phyloP scores from a whole-genome alignment of 2,329 filamentous ascomycete genomes.

The Fonsecaea erecta region DNA sequence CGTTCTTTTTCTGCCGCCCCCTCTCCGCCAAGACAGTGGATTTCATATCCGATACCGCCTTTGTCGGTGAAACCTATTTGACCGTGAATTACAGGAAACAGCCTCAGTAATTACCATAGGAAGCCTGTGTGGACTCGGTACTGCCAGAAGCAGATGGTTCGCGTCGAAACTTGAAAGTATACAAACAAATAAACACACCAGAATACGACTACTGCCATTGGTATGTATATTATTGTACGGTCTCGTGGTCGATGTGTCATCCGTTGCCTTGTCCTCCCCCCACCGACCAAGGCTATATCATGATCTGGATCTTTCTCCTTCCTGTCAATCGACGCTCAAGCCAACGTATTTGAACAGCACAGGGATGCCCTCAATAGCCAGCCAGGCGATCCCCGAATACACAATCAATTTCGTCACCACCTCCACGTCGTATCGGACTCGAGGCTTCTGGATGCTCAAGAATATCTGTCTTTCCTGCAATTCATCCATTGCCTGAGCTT shows the following conservation, averaged over 20 bases:
- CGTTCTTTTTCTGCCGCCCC: background rate
- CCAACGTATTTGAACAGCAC: slow-evolving; percentile 65
- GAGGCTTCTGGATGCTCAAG: slow-evolving; percentile 77
- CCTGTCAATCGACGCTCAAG: slow-evolving; percentile 28
- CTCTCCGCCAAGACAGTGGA: background rate
- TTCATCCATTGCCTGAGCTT: slow-evolving; percentile 39
- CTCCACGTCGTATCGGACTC: slow-evolving; percentile 96
- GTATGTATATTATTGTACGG: background rate
- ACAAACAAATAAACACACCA: background rate
- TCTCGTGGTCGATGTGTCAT: background rate
- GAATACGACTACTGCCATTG: background rate
- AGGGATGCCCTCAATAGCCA: slow-evolving; percentile 76
- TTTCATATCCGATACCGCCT: slow-evolving; percentile 19
- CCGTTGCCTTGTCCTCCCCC: background rate
- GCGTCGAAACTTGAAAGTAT: no score
- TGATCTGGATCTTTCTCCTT: no score
- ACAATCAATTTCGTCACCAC: slow-evolving; percentile 96
- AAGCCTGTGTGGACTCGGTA: background rate
- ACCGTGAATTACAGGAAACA: no score
- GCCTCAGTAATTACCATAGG: no score
- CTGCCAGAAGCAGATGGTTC: background rate
- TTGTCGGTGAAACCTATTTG: background rate
- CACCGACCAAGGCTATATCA: no score
- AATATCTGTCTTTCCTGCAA: slow-evolving; percentile 78
- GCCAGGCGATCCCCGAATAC: slow-evolving; percentile 88